Evolutionary conservation across 768 basidiomycete species (phyloP).

Genomic region (Gloeophyllum trabeum): DNA sequence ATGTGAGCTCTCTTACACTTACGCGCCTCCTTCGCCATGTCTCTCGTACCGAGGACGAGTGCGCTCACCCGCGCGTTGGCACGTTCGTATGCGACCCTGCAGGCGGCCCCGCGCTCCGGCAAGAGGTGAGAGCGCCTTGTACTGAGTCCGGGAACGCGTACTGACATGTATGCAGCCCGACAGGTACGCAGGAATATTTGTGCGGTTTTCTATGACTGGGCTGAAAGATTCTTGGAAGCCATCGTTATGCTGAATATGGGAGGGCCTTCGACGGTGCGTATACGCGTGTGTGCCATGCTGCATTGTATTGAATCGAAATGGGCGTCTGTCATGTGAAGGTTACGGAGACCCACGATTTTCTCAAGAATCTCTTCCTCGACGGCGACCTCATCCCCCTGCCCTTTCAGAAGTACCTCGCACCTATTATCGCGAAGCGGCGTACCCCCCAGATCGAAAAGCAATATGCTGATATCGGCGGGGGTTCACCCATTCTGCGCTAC

Average conservation of each 20-base stretch:
- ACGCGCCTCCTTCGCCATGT: no score
- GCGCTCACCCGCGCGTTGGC: conserved; percentile 8
- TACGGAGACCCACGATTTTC: conserved; percentile 84
- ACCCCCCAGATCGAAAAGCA: conserved; percentile 92
- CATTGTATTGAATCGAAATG: not conserved
- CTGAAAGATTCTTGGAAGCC: conserved; percentile 28
- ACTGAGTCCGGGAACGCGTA: conserved; percentile 3
- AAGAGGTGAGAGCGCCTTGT: conserved; percentile 27
- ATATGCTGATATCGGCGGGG: conserved; percentile 91
- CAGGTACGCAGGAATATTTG: conserved; percentile 30
- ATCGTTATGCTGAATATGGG: conserved; percentile 99
- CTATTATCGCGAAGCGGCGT: conserved; percentile 78
- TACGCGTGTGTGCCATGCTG: not conserved
- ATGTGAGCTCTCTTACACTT: no score
- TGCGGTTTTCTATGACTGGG: not conserved
- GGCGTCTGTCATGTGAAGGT: conserved; percentile 50
- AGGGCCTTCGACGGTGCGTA: conserved; percentile 79
- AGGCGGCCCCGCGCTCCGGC: conserved; percentile 23
- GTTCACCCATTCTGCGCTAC: conserved; percentile 90
- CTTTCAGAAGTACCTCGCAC: conserved; percentile 80
- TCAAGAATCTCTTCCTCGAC: conserved; percentile 86
- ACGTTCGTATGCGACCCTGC: conserved; percentile 34
- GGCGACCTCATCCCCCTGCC: conserved; percentile 93
- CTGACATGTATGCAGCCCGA: conserved; percentile 36
- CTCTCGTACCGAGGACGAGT: no score